Conservation (phyloP, 495 filamentous ascomycete species). For the Pyrenula aspistea region DNA sequence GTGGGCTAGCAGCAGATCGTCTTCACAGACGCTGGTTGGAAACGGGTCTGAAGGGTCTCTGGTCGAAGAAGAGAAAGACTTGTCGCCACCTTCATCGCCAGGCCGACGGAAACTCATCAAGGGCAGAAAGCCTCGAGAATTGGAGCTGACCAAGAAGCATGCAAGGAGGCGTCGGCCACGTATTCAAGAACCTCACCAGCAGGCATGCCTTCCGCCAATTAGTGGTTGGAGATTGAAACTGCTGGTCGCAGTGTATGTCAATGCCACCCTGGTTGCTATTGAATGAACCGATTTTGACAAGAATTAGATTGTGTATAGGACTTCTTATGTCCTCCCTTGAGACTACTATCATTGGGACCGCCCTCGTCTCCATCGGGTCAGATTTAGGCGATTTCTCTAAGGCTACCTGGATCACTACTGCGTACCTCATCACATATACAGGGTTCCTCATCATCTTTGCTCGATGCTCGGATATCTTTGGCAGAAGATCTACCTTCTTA, state of each 20-base stretch:
- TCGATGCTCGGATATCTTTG: conserved; percentile 43
- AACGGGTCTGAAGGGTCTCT: not conserved
- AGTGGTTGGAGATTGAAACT: not conserved
- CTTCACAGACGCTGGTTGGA: not conserved
- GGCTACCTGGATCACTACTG: conserved; percentile 39
- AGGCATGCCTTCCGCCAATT: not conserved
- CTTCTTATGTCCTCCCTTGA: conserved; percentile 47
- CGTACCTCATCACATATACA: conserved; percentile 42
- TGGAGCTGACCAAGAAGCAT: not conserved
- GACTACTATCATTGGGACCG: conserved; percentile 47
- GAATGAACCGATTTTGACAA: not conserved
- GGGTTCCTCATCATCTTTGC: conserved; percentile 45
- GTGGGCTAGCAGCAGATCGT: not conserved
- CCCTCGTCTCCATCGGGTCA: conserved; percentile 40
- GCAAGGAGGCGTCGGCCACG: not conserved
- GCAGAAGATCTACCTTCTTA: conserved; percentile 32
- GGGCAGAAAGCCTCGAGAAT: not conserved
- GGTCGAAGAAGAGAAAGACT: not conserved
- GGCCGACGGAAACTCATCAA: not conserved
- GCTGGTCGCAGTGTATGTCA: not conserved
- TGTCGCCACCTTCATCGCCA: not conserved
- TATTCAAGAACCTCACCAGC: not conserved
- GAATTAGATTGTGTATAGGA: conserved; percentile 31
- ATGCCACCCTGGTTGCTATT: not conserved
- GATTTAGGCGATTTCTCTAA: conserved; percentile 34